Base-by-base conservation (phyloP, 352 stramenopile species). In the Phytophthora sansomeana region DNA sequence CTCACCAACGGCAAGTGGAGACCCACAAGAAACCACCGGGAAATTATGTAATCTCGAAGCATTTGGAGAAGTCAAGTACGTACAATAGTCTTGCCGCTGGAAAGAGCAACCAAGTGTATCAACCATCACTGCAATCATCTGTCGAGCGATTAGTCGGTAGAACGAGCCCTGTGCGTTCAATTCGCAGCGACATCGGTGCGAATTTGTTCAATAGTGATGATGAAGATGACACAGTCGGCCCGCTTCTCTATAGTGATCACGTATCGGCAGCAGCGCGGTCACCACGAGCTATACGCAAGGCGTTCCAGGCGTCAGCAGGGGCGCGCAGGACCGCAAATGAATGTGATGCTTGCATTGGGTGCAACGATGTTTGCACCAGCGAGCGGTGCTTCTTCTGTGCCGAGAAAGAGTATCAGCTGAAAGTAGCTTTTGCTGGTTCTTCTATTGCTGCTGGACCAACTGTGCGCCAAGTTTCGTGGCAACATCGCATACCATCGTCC, bases 301-400 rank as follows among this genome's bases (percentile, higher is more conserved):
- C 42, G n/a, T 66, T 73, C 39, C 66, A 75, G 30, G 46, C 46
- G 16, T 72, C 71, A 56, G 39, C 56, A 54, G 55, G 66, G 36
- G 46, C 60, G 16, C 70, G 67, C 58, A 67, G 67, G 55, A 76
- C 50, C 4, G 60, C 77, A 0, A 78, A 86, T 46, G 72, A 73
- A 29, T 93, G 85, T 16, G 77, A 93, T 52, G 85, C 85, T n/a
- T 93, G 85, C 61, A 88, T 92, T 19, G 73, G 78, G 51, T 93
- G 85, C 65, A 93, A 93, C 50, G 85, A 93, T 30, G 81, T 93
- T 5, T 93, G 83, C 63, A 63, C 63, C 9, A 84, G 80, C 48
- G 61, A 81, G 17, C 64, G 63, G 33, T 93, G 85, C 28, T 91
- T 92, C 55, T 89, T 91, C 58, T 93, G 85, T 46, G 80, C 81